Base-by-base conservation (phyloP, 208 protist genomes). In the Herpetomonas samuelpessoai region DNA sequence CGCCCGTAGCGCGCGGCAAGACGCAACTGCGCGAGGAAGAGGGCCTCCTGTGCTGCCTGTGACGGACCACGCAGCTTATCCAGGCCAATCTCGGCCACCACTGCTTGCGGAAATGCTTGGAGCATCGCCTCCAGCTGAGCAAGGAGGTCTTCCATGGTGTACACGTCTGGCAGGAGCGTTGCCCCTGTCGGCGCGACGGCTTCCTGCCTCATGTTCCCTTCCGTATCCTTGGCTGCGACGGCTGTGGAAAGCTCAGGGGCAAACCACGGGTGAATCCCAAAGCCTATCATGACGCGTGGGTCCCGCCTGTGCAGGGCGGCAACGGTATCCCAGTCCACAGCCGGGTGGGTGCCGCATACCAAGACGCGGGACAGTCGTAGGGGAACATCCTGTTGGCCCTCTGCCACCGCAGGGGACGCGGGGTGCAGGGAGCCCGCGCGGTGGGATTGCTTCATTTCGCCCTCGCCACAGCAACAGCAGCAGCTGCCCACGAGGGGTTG, bases 1-100 rank as follows among this genome's bases (percentile, higher is more conserved):
- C 86, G 77, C 0, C 51, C 12, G 57, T 91, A 79, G 2, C 57
- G 47, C 12, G 85, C 83, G 0, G 88, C 88, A 7, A 92, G 49
- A 21, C 61, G 59, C 50, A 91, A 61, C 68, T 95, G 88, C 0
- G 65, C 74, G 2, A 68, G 10, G 27, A 94, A 91, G 9, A 75
- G 46, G 1, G 28, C 50, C 31, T 68, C 51, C 52, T 94, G 88
- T 1, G 62, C 65, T 2, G 58, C 12, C 45, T 74, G 57, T 3
- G 71, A 53, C 39, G 83, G 74, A 10, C 76, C 81, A n/a, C 79
- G 72, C 39, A 91, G 64, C 69, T 91, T 91, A 51, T 95, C 86
- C 0, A 95, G 75, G 22, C 88, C 86, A 71, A 95, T 92, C 54
- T 95, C 88, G 1, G 74, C 85, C 14, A 95, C 88, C 57, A 91